Base-by-base conservation (phyloP, 441 rosid species). In the Bruguiera hainesii region DNA sequence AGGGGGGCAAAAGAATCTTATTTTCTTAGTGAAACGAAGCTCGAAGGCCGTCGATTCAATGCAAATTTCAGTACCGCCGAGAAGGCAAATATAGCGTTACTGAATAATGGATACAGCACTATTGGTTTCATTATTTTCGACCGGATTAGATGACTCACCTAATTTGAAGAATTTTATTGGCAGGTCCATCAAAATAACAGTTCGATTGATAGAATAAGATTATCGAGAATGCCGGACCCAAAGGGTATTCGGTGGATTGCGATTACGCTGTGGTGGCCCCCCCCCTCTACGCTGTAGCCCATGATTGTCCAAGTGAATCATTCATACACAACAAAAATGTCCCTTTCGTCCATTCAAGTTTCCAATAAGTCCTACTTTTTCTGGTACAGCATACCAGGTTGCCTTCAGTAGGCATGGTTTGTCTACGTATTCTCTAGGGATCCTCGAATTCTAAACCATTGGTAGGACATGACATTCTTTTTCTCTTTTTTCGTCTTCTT, bases 261-360 rank as follows among this genome's bases (percentile, higher is more conserved):
- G 50, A 21, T 42, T 16, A 64, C 63, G n/a, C 4, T 31, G 23
- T 37, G 15, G 21, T 23, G 18, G n/a, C 62, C 67, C 65, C 70
- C 62, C 49, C 57, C 49, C 42, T 28, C 48, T 62, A 61, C 50
- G 48, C 53, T 66, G 60, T 29, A 57, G 19, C 35, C 31, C 63
- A n/a, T 33, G 50, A 52, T 64, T 50, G 71, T 56, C 56, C 68
- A 64, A 46, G 63, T 71, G 71, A 78, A 67, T 78, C 71, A 78
- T 70, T 64, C 56, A 60, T 20, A 70, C 28, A 30, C 30, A 26
- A 39, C 21, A 26, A 63, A 53, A 5, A 33, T 35, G 19, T 49
- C 51, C 31, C 63, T 57, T 50, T 49, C 48, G 39, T 50, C 35
- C 55, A 62, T 62, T 65, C 60, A 59, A 31, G 52, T 42, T 57